Base-by-base conservation (phyloP, 345 rosid genomes). In the Gossypium turneri region DNA sequence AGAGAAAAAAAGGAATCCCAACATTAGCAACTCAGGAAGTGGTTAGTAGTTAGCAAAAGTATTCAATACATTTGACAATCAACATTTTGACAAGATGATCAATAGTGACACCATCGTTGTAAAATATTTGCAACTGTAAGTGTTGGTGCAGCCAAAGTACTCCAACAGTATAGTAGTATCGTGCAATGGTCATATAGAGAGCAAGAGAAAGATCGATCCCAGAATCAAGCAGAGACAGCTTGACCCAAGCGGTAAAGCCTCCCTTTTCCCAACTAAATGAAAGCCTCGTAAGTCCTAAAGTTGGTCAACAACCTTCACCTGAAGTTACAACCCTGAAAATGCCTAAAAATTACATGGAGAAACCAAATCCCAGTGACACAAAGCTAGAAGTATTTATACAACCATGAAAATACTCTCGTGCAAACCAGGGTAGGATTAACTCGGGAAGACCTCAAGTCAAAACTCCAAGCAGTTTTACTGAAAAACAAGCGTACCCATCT, bases 371-470 rank as follows among this genome's bases (percentile, higher is more conserved):
- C 75, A 61, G 1, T 5, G 41, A 5, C 41, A 34, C 7, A 34
- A 34, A 34, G 41, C 25, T 13, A 25, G 12, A 58, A 64, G 43
- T 48, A 60, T 57, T 4, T 13, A 51, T 24, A 66, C 27, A 19
- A 58, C 20, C 17, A 65, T 34, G 70, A 63, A 63, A 62, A 7
- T 13, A 76, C 74, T 52, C 52, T 24, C 79, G 76, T 60, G 61
- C 44, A 15, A n/a, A 12, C 12, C 51, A 48, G 68, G 8, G 12
- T 5, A 64, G 60, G 7, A 70, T 17, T 19, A n/a, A 22, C 51
- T 19, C 16, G 15, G 13, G 41, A 29, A 71, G 27, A 70, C 19
- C 47, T 3, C 43, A 63, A 63, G 64, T 60, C 29, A 61, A 70
- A 77, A 51, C 55, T 58, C 38, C 6, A 20, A 20, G 45, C 69